Conservation (phyloP, 2,329 filamentous ascomycete species). For the Epichloe glyceriae region DNA sequence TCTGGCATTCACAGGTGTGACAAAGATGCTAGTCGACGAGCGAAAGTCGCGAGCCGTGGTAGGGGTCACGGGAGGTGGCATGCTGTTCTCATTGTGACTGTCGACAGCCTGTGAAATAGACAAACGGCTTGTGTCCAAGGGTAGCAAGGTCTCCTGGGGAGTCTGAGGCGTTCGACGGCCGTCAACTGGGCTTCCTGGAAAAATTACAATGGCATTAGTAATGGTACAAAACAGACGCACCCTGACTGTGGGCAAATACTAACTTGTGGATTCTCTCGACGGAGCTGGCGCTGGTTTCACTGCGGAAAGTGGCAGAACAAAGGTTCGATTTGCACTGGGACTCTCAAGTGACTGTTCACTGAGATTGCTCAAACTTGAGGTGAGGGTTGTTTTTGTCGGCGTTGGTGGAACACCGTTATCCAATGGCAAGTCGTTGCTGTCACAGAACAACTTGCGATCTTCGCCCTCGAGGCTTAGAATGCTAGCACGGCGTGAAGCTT, state of each 20-base stretch:
- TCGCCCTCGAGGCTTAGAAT: conserved; percentile 73
- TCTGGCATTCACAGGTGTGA: conserved; percentile 57
- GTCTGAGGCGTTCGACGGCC: conserved; percentile 58
- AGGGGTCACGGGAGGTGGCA: conserved; percentile 61
- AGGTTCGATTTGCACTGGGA: conserved; percentile 33
- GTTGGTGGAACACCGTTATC: conserved; percentile 72
- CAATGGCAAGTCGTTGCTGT: conserved; percentile 15
- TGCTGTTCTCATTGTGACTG: conserved; percentile 19
- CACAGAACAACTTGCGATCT: conserved; percentile 40
- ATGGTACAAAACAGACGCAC: conserved; percentile 6
- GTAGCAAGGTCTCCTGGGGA: conserved; percentile 60
- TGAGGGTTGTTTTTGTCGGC: conserved; percentile 61
- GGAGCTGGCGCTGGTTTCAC: conserved; percentile 16
- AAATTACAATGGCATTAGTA: not conserved
- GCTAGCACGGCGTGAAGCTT: conserved; percentile 46
- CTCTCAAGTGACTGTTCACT: conserved; percentile 30
- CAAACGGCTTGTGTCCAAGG: conserved; percentile 68
- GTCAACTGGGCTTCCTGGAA: conserved; percentile 47
- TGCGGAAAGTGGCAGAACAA: conserved; percentile 29
- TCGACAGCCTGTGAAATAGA: conserved; percentile 58
- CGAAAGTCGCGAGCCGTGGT: conserved; percentile 46
- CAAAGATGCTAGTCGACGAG: conserved; percentile 40
- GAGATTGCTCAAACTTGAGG: conserved; percentile 26
- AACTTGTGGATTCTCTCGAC: conserved; percentile 29
- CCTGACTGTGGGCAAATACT: conserved; percentile 19